These are phyloP conservation scores for Chlorencoelia australis DNA, from an alignment of 2,329 filamentous ascomycete species.

Conservation along the genomic window DNA sequence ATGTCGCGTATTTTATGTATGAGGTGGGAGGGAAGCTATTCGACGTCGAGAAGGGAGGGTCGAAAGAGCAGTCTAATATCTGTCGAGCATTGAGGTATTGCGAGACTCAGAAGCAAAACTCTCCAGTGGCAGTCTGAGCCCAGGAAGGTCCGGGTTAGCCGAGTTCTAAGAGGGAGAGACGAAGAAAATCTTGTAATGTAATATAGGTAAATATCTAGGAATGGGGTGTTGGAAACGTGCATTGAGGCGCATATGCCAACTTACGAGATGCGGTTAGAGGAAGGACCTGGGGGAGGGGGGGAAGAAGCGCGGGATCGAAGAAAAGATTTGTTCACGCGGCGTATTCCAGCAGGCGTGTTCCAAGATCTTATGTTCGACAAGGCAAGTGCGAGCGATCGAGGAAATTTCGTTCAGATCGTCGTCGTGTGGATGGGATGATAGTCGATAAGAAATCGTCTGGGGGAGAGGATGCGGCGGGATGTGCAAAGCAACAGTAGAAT, in stretches of 20 bases:
- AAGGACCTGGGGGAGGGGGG: conserved; percentile 1
- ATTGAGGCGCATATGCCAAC: conserved; percentile 11
- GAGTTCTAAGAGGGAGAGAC: conserved; percentile 6
- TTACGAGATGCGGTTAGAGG: conserved; percentile 17
- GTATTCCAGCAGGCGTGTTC: conserved; percentile 24
- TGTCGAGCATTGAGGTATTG: conserved; percentile 16
- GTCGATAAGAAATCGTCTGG: conserved; percentile 5
- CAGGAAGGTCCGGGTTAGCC: conserved; percentile 17
- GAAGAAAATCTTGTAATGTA: conserved; percentile 6
- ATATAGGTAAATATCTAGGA: conserved; percentile 5
- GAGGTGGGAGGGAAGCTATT: conserved; percentile 2
- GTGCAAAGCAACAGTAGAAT: no score
- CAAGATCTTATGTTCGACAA: conserved; percentile 4
- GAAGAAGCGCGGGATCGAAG: conserved; percentile 3
- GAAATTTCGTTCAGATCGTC: background rate
- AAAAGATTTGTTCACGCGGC: conserved; percentile 16
- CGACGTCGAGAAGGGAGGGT: conserved; percentile 10
- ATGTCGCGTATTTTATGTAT: conserved; percentile 3
- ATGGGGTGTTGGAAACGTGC: conserved; percentile 5
- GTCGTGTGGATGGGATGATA: conserved; percentile 3
- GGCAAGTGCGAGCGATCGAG: conserved; percentile 10
- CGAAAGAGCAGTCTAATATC: conserved; percentile 15
- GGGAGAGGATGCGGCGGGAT: conserved; percentile 6
- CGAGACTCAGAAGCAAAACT: conserved; percentile 1
- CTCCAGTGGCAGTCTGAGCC: conserved; percentile 11